Evolutionary conservation across 2,329 filamentous ascomycete genomes (phyloP).

Genomic region (Emericellopsis cladophorae): DNA sequence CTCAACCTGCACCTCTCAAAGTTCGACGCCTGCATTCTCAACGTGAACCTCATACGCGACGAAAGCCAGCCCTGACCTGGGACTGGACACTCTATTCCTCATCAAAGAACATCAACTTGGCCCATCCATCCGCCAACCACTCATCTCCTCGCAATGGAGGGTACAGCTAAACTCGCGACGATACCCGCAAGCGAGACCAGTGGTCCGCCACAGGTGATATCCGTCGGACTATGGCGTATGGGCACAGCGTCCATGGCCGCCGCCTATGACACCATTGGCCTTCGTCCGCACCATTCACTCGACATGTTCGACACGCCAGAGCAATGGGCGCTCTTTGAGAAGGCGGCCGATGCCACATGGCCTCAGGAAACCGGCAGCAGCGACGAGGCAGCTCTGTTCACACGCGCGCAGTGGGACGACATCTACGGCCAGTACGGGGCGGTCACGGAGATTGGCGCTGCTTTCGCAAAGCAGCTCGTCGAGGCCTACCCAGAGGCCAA

Average conservation of each 20-base stretch:
- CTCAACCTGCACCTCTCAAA: too few relatives aligned
- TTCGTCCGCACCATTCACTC: conserved; percentile 1
- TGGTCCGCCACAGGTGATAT: background rate
- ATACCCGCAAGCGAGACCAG: background rate
- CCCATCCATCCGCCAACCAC: background rate
- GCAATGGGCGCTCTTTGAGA: conserved; percentile 2
- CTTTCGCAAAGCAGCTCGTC: conserved; percentile 14
- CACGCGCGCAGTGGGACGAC: conserved; percentile 17
- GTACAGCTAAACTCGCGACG: background rate
- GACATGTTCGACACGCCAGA: conserved; percentile 1
- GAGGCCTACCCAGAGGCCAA: conserved; percentile 18
- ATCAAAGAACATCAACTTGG: too few relatives aligned
- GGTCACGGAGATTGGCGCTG: conserved; percentile 13
- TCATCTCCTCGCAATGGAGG: background rate
- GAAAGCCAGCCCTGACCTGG: too few relatives aligned
- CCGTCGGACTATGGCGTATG: background rate
- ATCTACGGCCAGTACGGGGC: conserved; percentile 15
- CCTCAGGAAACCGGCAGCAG: background rate
- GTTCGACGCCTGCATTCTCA: too few relatives aligned
- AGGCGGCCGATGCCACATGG: conserved; percentile 4
- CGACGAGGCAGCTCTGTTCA: conserved; percentile 5
- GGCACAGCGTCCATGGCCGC: conserved; percentile 3
- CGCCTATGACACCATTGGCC: conserved; percentile 3
- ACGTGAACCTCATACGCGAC: too few relatives aligned
- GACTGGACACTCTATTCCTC: too few relatives aligned